A percentile compares a stretch with the other conserved stretches of the same genome.
These are phyloP conservation scores for Apiotrichum domesticum DNA, from an alignment of 1,284 basidiomycete species.

Conservation along the genomic window DNA sequence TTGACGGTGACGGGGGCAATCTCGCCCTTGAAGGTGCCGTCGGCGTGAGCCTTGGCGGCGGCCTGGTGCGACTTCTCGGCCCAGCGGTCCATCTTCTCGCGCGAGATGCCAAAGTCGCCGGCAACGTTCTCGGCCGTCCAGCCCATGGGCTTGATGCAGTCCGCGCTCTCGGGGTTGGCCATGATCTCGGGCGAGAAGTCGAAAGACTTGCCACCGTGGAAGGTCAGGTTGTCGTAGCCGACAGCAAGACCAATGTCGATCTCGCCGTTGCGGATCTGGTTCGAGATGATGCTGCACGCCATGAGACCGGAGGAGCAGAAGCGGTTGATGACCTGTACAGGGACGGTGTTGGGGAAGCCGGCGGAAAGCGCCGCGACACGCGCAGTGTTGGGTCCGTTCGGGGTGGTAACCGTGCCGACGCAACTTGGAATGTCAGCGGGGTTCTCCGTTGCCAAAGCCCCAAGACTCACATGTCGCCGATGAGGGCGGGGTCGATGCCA, in stretches of 20 bases:
- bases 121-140: conserved; percentile 97
- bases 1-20: conserved; percentile 76
- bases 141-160: conserved; percentile 94
- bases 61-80: conserved; percentile 72
- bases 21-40: conserved; percentile 77
- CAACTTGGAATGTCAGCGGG: not conserved
- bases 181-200: conserved; percentile 64
- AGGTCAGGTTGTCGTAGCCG: conserved; percentile 92
- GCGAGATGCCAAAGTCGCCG: conserved; percentile 59
- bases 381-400: conserved; percentile 12
- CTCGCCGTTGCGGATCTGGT: conserved; percentile 73
- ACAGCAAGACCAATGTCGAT: conserved; percentile 90
- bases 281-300: conserved; percentile 66
- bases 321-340: conserved; percentile 88
- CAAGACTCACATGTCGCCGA: conserved; percentile 16
- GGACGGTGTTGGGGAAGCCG: conserved; percentile 42
- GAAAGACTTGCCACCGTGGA: conserved; percentile 1
- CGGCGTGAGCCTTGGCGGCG: conserved; percentile 71
- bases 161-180: conserved; percentile 69
- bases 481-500: conserved; percentile 15
- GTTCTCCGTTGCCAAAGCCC: too few relatives aligned
- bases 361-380: conserved; percentile 12
- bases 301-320: conserved; percentile 91
- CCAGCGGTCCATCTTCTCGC: conserved; percentile 73
- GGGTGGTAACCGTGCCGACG: conserved; percentile 13